Base-by-base conservation (phyloP, 1,284 basidiomycete species). In the Leucoagaricus sp. region DNA sequence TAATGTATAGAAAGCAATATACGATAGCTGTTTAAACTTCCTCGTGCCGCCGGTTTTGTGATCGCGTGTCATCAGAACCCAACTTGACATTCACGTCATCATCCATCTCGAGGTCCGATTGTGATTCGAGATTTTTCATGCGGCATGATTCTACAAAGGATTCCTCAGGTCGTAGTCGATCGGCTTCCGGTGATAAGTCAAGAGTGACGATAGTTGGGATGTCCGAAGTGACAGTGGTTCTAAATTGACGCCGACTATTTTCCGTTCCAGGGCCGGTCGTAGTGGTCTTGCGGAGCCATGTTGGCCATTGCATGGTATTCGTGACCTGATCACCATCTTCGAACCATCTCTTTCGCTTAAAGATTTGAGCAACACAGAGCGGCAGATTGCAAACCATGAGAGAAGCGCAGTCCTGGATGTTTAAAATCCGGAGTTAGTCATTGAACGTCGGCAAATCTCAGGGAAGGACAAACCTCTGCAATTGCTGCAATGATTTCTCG, bases 351-450 rank as follows among this genome's bases (percentile, higher is more conserved):
- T 15, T 23, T 34, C 41, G 40, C 21, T 63, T 67, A 33, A 77
- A 38, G 38, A 71, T 42, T 6, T 71, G 64, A 15, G 72, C 69
- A n/a, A 69, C 65, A 42, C 75, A 67, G 49, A 78, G 71, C 29
- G 75, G 74, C n/a, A 78, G 50, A 60, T 75, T 78, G 61, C 71
- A 73, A 19, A 78, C 75, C 17, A 74, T 70, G 17, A 77, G 65
- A 0, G 75, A 74, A 34, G 74, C 66, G 56, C 66, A 68, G 60
- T 73, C 72, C 71, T 72, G 25, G 28, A 17, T 19, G 25, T 40
- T 19, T 2, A 9, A 17, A 31, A 15, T 8, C 6, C 45, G 29
- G 12, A 46, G 15, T 46, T n/a, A 46, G 6, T 25, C 23, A 13
- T 12, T 13, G 15, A 9, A 31, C n/a, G 17, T 33, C 46, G 13